A percentile compares a stretch with the other conserved stretches of the same genome.
phyloP scores from a whole-genome alignment of 495 filamentous ascomycete genomes.

The Thozetella sp. region DNA sequence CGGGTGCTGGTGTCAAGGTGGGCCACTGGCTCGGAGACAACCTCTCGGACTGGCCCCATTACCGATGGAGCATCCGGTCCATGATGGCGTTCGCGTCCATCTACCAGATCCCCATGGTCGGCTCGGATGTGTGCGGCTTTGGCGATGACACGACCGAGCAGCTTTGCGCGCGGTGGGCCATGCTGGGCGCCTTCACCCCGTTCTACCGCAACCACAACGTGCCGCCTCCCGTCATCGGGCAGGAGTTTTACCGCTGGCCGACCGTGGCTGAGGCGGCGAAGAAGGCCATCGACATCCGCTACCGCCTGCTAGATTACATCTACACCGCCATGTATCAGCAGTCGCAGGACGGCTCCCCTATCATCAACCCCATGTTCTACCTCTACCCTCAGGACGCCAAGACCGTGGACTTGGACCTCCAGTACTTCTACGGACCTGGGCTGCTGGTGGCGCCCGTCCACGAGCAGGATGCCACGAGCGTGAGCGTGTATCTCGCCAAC shows the following conservation, averaged over 20 bases:
- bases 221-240: slow-evolving; percentile 42
- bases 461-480: slow-evolving; percentile 61
- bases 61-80: slow-evolving; percentile 67
- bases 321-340: slow-evolving; percentile 76
- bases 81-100: slow-evolving; percentile 76
- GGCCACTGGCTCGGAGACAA: slow-evolving; percentile 94
- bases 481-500: slow-evolving; percentile 72
- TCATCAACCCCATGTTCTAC: slow-evolving; percentile 71
- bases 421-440: slow-evolving; percentile 75
- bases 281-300: slow-evolving; percentile 73
- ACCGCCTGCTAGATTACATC: slow-evolving; percentile 77
- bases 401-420: slow-evolving; percentile 59
- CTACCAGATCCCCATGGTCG: slow-evolving; percentile 84
- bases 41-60: slow-evolving; percentile 70
- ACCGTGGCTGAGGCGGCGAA: slow-evolving; percentile 64
- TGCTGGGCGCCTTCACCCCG: slow-evolving; percentile 76
- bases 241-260: slow-evolving; percentile 82
- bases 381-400: slow-evolving; percentile 68
- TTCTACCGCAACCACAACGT: slow-evolving; percentile 85
- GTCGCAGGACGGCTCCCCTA: slow-evolving; percentile 67
- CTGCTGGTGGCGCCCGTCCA: slow-evolving; percentile 77
- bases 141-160: slow-evolving; percentile 70
- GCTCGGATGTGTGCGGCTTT: slow-evolving; percentile 83
- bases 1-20: slow-evolving; percentile 75
- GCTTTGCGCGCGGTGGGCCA: slow-evolving; percentile 83